Base-by-base conservation (phyloP, 1,284 basidiomycete genomes). In the Heliocybe sulcata region DNA sequence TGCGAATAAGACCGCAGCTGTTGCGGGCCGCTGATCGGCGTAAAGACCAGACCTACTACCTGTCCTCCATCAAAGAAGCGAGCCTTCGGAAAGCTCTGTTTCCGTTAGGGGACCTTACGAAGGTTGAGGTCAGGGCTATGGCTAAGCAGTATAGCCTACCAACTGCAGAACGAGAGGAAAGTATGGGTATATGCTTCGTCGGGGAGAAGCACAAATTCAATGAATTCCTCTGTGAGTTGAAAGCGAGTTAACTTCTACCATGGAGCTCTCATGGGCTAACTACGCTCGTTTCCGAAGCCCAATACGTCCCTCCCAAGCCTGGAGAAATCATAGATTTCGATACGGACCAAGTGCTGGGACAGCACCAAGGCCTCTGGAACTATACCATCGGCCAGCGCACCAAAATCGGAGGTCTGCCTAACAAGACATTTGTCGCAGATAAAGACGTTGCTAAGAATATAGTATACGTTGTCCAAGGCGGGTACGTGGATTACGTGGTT, bases 151-250 rank as follows among this genome's bases (percentile, higher is more conserved):
- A 81, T 67, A 70, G 68, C 0, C 72, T 99, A 10, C 86, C 88
- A 1, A 97, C 90, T 0, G 92, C 93, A 1, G 75, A 81, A 1
- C 78, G 92, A 54, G 77, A 77, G 22, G 96, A 99, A 67, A 94
- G 91, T 68, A 96, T 98, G 88, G 96, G 96, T 0, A 80, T 98
- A n/a, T 98, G 96, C 66, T 98, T 98, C 61, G 87, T 98, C 8
- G 96, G 95, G 12, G 82, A 94, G 69, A 82, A 86, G 62, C 76
- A 79, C 16, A 79, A 75, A 53, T 96, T 96, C 64, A 77, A 78
- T 45, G 72, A 81, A 14, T 96, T 94, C 65, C 69, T 96, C 50
- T 80, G 93, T 92, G 57, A 54, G 71, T 63, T 48, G 51, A 16
- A 16, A 3, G 6, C 16, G 3, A n/a, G n/a, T 42, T 49, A 16